Evolutionary conservation across 2,329 filamentous ascomycete species (phyloP), one percentile per base, ranked within the genome.

Genomic region (Chrysoporthe deuterocubensis): DNA sequence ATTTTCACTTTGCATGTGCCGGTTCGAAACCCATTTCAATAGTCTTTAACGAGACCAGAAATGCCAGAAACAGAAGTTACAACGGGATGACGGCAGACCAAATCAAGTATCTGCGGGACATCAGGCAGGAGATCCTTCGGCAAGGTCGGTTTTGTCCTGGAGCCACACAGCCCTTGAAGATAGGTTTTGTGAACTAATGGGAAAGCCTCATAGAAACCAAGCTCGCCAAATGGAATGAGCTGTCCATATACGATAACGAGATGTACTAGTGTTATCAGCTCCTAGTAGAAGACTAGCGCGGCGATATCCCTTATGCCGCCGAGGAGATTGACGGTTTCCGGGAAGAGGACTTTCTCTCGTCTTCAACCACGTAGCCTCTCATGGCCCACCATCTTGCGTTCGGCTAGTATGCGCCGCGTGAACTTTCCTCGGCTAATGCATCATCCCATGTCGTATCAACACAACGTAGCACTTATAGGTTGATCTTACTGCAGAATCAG

Each of bases 181-280:
- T 46, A 4, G 4, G 4, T 26, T 32, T 13, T 21, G 8, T 9
- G n/a, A 14, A 52, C 48, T 52, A 11, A 52, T 21, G 48, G n/a
- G 21, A 52, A 21, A 52, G 48, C 21, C 48, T 9, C 48, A 3
- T 11, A 52, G 48, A 14, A 26, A 21, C 11, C 3, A 52, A 52
- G 48, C 48, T 52, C 21, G 21, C 21, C 48, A 52, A 14, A 26
- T 52, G 48, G 48, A 26, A 52, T 4, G 9, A 26, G 11, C 21
- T 52, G 21, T 52, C 48, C 21, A 52, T 52, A 21, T 52, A 52
- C 21, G 48, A 52, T 52, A 21, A 52, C 21, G 48, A 52, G 48
- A 4, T 52, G 21, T 52, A 52, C 48, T 52, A 21, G 48, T 52
- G 48, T 52, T 52, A 52, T 52, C 48, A 52, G 48, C 48, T 52